Conservation (phyloP, 2,329 filamentous ascomycete genomes). For the Tolypocladium capitatum region DNA sequence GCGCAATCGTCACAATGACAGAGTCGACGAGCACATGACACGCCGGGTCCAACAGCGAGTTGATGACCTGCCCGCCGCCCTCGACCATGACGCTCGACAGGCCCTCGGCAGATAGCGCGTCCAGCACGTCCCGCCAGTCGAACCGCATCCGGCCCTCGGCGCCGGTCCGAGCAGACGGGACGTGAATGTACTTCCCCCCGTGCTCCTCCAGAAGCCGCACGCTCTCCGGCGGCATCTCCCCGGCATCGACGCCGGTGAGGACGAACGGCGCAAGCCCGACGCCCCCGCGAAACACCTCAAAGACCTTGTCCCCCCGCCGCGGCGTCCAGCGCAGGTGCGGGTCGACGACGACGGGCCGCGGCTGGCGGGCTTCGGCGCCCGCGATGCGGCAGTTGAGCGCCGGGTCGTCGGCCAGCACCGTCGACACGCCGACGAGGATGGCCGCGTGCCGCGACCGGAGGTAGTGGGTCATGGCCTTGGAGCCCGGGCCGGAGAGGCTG, state of each 20-base stretch:
- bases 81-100: conserved; percentile 82
- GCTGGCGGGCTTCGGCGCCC: conserved; percentile 46
- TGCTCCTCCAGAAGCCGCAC: conserved; percentile 27
- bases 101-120: conserved; percentile 41
- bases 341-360: conserved; percentile 72
- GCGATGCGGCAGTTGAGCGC: conserved; percentile 69
- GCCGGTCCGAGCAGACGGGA: conserved; percentile 21
- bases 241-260: conserved; percentile 35
- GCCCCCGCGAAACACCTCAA: conserved; percentile 49
- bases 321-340: conserved; percentile 63
- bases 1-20: conserved; percentile 79
- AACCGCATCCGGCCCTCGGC: conserved; percentile 31
- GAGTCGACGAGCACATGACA: conserved; percentile 55
- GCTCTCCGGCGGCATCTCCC: conserved; percentile 31
- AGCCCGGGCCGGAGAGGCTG: conserved; percentile 64
- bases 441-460: conserved; percentile 71
- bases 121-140: conserved; percentile 52
- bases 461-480: conserved; percentile 89
- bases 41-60: conserved; percentile 55
- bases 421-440: conserved; percentile 75
- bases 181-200: conserved; percentile 38
- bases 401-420: conserved; percentile 74
- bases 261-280: conserved; percentile 64
- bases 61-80: conserved; percentile 73
- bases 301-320: conserved; percentile 44